Conservation (phyloP, 345 rosid species). For the Linum usitatissimum region DNA sequence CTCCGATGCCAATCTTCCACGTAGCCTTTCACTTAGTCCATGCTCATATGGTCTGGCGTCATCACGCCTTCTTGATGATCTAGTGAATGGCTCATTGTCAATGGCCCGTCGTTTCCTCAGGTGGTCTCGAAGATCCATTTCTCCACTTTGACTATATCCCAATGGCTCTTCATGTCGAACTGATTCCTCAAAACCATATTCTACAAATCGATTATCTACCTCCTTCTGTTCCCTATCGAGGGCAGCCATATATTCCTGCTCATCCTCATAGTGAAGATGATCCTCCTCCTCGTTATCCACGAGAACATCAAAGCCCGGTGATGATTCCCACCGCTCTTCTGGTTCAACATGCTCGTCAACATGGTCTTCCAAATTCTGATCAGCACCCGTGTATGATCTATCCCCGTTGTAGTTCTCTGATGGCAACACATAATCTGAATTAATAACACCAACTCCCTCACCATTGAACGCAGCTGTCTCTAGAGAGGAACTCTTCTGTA, state of each 20-base stretch:
- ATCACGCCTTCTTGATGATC: conserved; percentile 19
- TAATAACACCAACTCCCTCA: conserved; percentile 8
- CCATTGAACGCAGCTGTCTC: not conserved
- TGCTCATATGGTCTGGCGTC: conserved; percentile 18
- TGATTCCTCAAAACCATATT: conserved; percentile 25
- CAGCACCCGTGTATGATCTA: conserved; percentile 11
- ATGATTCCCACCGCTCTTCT: conserved; percentile 18
- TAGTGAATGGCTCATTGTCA: conserved; percentile 14
- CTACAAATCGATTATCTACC: conserved; percentile 10
- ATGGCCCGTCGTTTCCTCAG: conserved; percentile 20
- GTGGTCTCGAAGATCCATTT: conserved; percentile 32
- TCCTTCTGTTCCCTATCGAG: conserved; percentile 22
- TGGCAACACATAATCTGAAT: conserved; percentile 17
- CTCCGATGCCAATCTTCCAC: conserved; percentile 23
- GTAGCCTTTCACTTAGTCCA: conserved; percentile 15
- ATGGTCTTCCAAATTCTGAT: conserved; percentile 9
- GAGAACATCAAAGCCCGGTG: conserved; percentile 24
- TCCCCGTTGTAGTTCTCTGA: conserved; percentile 6
- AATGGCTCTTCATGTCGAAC: conserved; percentile 21
- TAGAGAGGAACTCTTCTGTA: not conserved
- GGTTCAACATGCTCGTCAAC: conserved; percentile 10
- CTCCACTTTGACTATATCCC: conserved; percentile 8
- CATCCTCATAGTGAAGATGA: conserved; percentile 17
- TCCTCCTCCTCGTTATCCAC: conserved; percentile 13
- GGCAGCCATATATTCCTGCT: conserved; percentile 16